Percentiles rank a stretch among this genome's conserved stretches.
phyloP scores from a whole-genome alignment of 768 basidiomycete genomes.

The Pleurotus citrinopileatus region DNA sequence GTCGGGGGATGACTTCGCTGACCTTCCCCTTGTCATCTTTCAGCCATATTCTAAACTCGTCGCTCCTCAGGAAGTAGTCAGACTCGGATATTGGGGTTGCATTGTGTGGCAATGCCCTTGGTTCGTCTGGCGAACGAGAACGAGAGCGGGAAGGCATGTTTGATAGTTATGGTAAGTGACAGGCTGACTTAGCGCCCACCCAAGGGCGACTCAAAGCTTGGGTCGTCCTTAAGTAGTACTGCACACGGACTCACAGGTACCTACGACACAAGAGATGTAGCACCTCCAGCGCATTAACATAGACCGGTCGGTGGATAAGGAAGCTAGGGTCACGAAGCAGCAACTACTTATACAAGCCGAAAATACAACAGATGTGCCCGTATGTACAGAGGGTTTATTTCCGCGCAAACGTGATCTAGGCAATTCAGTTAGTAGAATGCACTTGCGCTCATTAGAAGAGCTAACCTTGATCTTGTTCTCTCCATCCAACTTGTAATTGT shows the following conservation, averaged over 20 bases:
- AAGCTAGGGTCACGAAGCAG: no score
- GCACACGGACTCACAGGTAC: no score
- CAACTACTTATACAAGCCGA: no score
- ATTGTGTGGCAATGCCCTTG: conserved; percentile 46
- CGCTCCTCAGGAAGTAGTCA: conserved; percentile 87
- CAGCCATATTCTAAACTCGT: conserved; percentile 86
- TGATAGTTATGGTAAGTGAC: not conserved
- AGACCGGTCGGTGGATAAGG: no score
- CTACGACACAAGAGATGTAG: no score
- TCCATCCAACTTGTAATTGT: conserved; percentile 96
- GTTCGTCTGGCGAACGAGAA: conserved; percentile 45
- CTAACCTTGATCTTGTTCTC: conserved; percentile 97
- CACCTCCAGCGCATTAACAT: no score
- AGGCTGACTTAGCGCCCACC: not conserved
- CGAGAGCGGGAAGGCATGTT: conserved; percentile 12
- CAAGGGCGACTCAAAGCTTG: no score
- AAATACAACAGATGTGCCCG: no score
- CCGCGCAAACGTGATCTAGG: conserved; percentile 72
- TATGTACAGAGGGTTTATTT: conserved; percentile 39
- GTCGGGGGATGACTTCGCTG: conserved; percentile 8
- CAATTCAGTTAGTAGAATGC: conserved; percentile 10
- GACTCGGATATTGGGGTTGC: conserved; percentile 69
- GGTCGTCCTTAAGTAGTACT: no score
- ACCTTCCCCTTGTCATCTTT: conserved; percentile 62
- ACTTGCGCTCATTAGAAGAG: not conserved